Percentiles rank a stretch among this genome's conserved stretches.
phyloP scores from a whole-genome alignment of 192 early-diverging fungal species.

The Dimargaris xerosporica region DNA sequence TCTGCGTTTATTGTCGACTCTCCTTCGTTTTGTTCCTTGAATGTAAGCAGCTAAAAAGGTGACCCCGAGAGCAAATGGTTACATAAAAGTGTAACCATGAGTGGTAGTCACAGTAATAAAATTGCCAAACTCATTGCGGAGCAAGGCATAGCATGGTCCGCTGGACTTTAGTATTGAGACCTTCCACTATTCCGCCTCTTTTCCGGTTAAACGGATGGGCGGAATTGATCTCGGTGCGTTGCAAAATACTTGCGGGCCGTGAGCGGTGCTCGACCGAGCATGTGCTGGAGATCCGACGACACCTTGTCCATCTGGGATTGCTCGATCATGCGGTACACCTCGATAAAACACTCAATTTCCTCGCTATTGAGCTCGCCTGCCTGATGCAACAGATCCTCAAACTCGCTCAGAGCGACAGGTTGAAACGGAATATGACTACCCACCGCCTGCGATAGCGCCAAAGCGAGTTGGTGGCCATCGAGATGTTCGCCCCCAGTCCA shows the following conservation, averaged over 20 bases:
- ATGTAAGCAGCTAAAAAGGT: neutral
- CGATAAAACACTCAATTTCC: conserved; percentile 7
- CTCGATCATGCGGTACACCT: neutral
- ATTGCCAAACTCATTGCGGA: neutral
- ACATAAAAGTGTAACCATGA: neutral
- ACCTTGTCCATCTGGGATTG: neutral
- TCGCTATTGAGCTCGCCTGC: neutral
- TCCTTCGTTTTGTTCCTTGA: neutral
- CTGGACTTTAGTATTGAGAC: neutral
- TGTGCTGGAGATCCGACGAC: neutral
- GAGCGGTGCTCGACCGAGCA: neutral
- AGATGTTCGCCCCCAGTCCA: too few species aligned
- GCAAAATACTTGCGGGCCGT: neutral
- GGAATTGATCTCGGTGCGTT: neutral
- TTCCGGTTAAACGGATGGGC: too few species aligned
- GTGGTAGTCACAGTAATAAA: neutral
- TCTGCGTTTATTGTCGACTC: neutral
- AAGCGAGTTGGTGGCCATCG: too few species aligned
- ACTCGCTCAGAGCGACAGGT: too few species aligned
- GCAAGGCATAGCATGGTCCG: neutral
- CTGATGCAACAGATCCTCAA: too few species aligned
- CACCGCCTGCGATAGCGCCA: too few species aligned
- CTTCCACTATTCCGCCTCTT: too few species aligned
- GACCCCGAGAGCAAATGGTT: neutral
- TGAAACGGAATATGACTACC: too few species aligned